Base-by-base conservation (phyloP, 495 filamentous ascomycete genomes). In the Chaetomium fimeti region DNA sequence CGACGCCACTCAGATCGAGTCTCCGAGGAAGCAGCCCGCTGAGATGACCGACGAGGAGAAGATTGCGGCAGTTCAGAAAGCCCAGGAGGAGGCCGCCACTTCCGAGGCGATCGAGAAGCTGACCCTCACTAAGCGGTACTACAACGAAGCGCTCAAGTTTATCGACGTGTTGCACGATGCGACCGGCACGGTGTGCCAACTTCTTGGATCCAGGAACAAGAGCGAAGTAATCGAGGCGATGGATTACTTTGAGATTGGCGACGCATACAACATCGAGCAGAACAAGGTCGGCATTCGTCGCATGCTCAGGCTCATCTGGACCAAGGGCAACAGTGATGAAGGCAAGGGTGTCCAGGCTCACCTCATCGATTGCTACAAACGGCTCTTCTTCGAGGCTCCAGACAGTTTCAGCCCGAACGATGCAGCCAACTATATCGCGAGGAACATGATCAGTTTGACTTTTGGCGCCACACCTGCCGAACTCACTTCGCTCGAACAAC, bases 361-460 rank as follows among this genome's bases (percentile, higher is more conserved):
- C 76, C 84, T 99, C 20, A 97, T 99, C 64, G 95, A 98, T 67
- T 96, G 91, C 72, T 99, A 99, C 80, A 94, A 90, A 75, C 86
- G 90, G 20, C 82, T 99, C 9, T 99, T 97, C 77, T 98, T 99
- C 68, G 89, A 93, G 73, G 93, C 94, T 1, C 94, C 94, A 0
- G 90, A 91, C 56, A 84, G 84, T 38, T 97, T 96, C 76, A 90
- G 79, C 25, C 82, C 85, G 9, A 98, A 97, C 70, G 94, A 98
- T 73, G 85, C 92, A 12, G 94, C 94, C 27, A 98, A 94, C 75
- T 98, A 93, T 70, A 90, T 99, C 69, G 93, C 93, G 42, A 85
- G 93, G 55, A 98, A 97, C 78, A 98, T 99, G 95, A 97, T 98
- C 75, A 96, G 91, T 78, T 79, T 99, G 65, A 99, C 94, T 0